Percentiles rank a stretch among this genome's conserved stretches.
Evolutionary conservation across 192 early-diverging fungal species (phyloP).

Genomic region (Coemansia sp.): DNA sequence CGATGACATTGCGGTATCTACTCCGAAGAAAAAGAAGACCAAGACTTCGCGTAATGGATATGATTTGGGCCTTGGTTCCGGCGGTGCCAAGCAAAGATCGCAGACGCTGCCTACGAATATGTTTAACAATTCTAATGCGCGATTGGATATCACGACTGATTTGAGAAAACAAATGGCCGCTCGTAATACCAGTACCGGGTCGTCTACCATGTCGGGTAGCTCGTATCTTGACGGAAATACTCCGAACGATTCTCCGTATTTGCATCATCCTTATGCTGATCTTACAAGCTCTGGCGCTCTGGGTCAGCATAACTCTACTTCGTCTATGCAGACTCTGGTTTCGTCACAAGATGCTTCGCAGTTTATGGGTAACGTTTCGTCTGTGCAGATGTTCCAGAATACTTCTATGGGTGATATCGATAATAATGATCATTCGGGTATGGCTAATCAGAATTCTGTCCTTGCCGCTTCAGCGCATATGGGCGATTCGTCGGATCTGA

Average conservation of each 20-base stretch:
- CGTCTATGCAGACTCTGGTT: constrained; percentile 22
- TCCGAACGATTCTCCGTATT: constrained; percentile 26
- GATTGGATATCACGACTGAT: constrained; percentile 22
- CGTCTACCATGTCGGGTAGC: neutral
- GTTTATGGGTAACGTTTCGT: neutral
- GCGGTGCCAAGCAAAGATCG: constrained; percentile 34
- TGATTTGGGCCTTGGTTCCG: constrained; percentile 9
- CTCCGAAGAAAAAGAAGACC: constrained; percentile 13
- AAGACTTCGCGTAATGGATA: constrained; percentile 10
- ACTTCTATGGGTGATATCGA: constrained; percentile 1
- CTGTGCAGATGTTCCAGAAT: constrained; percentile 21
- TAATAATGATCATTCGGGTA: constrained; percentile 1
- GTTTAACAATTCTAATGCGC: constrained; percentile 19
- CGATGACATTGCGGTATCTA: neutral
- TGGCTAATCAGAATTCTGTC: constrained; percentile 5
- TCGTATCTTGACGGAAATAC: constrained; percentile 25
- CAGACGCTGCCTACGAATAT: constrained; percentile 37
- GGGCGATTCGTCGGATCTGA: constrained; percentile 9
- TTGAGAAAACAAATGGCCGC: constrained; percentile 47
- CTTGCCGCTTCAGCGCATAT: constrained; percentile 8
- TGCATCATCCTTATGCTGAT: constrained; percentile 27
- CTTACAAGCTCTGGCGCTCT: neutral
- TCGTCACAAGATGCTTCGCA: constrained; percentile 2
- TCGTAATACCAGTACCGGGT: neutral
- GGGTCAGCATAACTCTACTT: constrained; percentile 12